phyloP scores from a whole-genome alignment of 2,329 filamentous ascomycete genomes.

The Verticillium tricorpus region DNA sequence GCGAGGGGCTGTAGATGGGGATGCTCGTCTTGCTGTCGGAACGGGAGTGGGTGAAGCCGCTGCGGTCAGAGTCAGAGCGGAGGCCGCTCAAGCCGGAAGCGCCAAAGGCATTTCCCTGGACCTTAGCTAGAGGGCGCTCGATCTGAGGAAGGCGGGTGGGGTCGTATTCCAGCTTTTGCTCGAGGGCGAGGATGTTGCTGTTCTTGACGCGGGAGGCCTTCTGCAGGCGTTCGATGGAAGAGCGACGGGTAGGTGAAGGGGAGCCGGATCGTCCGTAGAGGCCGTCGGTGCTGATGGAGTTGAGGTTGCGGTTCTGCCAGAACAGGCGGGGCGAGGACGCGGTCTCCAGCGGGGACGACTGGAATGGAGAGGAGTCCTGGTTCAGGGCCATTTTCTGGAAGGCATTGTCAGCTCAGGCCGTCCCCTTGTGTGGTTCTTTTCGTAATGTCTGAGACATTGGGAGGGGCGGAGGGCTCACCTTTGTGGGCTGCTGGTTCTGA shows the following conservation, averaged over 20 bases:
- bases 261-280: constrained; percentile 55
- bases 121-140: constrained; percentile 75
- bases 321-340: constrained; percentile 77
- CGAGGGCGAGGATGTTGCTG: constrained; percentile 92
- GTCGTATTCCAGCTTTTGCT: constrained; percentile 91
- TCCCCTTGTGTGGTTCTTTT: background rate
- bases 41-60: constrained; percentile 39
- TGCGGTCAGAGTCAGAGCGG: constrained; percentile 39
- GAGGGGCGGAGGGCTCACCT: constrained; percentile 46
- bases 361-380: constrained; percentile 77
- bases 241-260: constrained; percentile 71
- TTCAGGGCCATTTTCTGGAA: constrained; percentile 62
- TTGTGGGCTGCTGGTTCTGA: constrained; percentile 60
- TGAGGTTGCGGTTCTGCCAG: constrained; percentile 77
- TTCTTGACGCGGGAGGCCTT: constrained; percentile 94
- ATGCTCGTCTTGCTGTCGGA: constrained; percentile 58
- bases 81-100: constrained; percentile 51
- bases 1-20: constrained; percentile 50
- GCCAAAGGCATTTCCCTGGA: constrained; percentile 68
- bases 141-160: constrained; percentile 71
- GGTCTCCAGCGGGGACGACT: constrained; percentile 70
- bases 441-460: constrained; percentile 15
- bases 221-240: constrained; percentile 93
- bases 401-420: constrained; percentile 21
- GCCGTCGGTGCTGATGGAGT: constrained; percentile 69